Evolutionary conservation across 176 grass and related monocot species (phyloP), one percentile per base, ranked within the genome.

Genomic region (Carex cristatella): DNA sequence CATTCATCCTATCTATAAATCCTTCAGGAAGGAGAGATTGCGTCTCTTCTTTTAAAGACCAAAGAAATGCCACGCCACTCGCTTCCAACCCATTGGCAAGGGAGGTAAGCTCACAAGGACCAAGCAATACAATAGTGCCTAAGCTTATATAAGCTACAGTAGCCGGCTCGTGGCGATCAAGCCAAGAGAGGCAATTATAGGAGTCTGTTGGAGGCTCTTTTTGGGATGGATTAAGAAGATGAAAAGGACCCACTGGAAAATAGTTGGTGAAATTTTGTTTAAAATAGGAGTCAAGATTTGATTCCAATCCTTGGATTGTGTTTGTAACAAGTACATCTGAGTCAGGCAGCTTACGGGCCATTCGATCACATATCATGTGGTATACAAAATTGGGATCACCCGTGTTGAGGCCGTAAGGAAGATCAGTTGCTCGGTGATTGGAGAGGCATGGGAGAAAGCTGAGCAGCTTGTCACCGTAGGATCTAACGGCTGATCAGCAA

Each of bases 1-100:
- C 40, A n/a, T 51, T 32, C 42, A 66, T 51, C 15, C 87, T 83
- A 12, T 85, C 55, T 30, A 76, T 18, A 62, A 82, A 89, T 18
- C 75, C 87, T 10, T 18, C n/a, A 2, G 77, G 83, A 61, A 89
- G 83, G 31, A 38, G 28, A 35, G 18, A 79, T 59, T 57, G 59
- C 14, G 57, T 51, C 37, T 46, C 15, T 14, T 75, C 83, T 35
- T 49, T 89, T 12, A 89, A 16, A 16, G 87, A 89, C 87, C 87
- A 89, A 14, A 89, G 19, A 72, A 85, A 89, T 35, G 87, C 61
- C 44, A 58, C 74, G 13, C 83, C 63, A 51, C 83, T 89, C 18
- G 38, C 65, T 53, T 89, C 77, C 55, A 85, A 64, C 1, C 83
- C 87, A 9, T 56, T 59, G 56, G 87, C 87, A 18, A 89, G 77